A percentile compares a stretch with the other conserved stretches of the same genome.
Evolutionary conservation across 2,329 filamentous ascomycete genomes (phyloP).

Genomic region (Boeremia exigua): DNA sequence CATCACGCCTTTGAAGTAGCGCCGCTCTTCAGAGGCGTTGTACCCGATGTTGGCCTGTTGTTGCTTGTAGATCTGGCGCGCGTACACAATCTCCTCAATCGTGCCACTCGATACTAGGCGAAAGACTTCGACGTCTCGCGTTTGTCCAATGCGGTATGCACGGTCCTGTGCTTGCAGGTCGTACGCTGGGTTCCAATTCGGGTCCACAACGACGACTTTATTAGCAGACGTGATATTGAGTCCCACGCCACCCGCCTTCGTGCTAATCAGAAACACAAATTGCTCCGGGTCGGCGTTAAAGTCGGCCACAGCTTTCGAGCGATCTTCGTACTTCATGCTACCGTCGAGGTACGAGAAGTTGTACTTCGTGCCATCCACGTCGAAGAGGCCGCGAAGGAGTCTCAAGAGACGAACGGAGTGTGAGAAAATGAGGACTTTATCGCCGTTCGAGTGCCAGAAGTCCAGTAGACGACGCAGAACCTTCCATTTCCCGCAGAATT

Average conservation of each 20-base stretch:
- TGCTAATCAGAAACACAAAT: constrained; percentile 96
- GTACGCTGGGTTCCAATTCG: constrained; percentile 96
- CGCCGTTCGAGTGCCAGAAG: constrained; percentile 87
- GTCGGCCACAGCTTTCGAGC: constrained; percentile 80
- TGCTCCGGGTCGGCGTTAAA: constrained; percentile 88
- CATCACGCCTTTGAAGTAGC: constrained; percentile 95
- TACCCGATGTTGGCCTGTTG: constrained; percentile 99
- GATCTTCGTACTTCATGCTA: constrained; percentile 79
- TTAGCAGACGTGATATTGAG: constrained; percentile 97
- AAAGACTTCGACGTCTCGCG: constrained; percentile 92
- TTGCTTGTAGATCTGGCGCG: constrained; percentile 97
- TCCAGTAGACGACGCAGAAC: constrained; percentile 83
- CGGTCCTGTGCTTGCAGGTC: constrained; percentile 96
- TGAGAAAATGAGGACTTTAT: constrained; percentile 95
- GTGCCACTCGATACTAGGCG: constrained; percentile 89
- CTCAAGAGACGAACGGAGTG: constrained; percentile 85
- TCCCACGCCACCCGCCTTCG: constrained; percentile 89
- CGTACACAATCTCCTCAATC: constrained; percentile 96
- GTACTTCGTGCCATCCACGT: constrained; percentile 76
- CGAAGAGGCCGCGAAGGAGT: constrained; percentile 85
- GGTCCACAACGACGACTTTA: constrained; percentile 96
- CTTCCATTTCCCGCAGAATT: constrained; percentile 97
- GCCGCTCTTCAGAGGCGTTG: constrained; percentile 85
- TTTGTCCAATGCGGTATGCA: constrained; percentile 94
- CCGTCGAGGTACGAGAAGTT: constrained; percentile 92